Evolutionary conservation across 345 rosid species (phyloP).

Genomic region (Citrus sp.): DNA sequence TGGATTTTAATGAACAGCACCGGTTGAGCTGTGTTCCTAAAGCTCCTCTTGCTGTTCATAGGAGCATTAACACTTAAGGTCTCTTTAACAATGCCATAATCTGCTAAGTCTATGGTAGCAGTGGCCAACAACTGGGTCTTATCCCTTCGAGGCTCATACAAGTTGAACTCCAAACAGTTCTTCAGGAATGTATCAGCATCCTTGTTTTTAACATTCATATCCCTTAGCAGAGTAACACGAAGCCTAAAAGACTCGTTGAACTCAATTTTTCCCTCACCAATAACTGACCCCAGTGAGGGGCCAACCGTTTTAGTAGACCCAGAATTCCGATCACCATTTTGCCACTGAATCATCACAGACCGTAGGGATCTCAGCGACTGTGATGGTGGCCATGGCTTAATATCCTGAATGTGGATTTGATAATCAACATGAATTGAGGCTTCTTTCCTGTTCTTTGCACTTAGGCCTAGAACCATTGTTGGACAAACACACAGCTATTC

Average conservation of each 20-base stretch:
- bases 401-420: conserved; percentile 65
- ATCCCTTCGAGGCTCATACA: conserved; percentile 90
- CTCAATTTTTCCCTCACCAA: conserved; percentile 83
- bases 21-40: conserved; percentile 68
- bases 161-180: conserved; percentile 65
- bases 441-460: conserved; percentile 55
- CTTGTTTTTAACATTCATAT: conserved; percentile 51
- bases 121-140: conserved; percentile 78
- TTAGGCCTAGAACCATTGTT: conserved; percentile 68
- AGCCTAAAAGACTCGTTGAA: conserved; percentile 78
- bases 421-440: conserved; percentile 53
- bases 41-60: conserved; percentile 74
- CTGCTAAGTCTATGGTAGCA: conserved; percentile 72
- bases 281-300: conserved; percentile 70
- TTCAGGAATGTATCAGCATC: conserved; percentile 52
- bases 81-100: conserved; percentile 61
- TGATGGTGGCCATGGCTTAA: conserved; percentile 99
- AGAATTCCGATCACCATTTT: conserved; percentile 65
- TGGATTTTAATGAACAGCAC: conserved; percentile 58
- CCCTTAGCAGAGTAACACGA: conserved; percentile 60
- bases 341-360: conserved; percentile 87
- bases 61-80: conserved; percentile 47
- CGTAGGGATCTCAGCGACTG: conserved; percentile 83
- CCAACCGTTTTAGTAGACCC: conserved; percentile 65
- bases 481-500: conserved; percentile 15